These are phyloP conservation scores for Arthromyces matolae DNA, from an alignment of 768 basidiomycete species.

Conservation along the genomic window DNA sequence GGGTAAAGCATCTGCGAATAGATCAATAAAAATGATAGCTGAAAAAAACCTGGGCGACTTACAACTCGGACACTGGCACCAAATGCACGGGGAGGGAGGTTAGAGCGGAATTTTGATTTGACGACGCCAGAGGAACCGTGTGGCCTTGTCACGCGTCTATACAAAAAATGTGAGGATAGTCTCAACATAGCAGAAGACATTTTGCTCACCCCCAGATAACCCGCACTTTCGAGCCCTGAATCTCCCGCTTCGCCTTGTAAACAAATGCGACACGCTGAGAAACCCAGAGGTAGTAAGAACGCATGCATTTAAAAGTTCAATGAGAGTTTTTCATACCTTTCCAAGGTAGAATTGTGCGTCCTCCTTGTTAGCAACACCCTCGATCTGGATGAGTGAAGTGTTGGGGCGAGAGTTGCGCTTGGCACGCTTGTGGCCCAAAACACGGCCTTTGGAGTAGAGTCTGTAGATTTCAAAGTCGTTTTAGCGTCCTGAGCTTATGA, in stretches of 20 bases:
- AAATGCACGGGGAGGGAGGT: constrained; percentile 93
- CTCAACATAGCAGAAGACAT: neutral
- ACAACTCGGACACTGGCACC: constrained; percentile 92
- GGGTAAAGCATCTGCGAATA: constrained; percentile 83
- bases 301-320: neutral
- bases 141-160: constrained; percentile 85
- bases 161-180: neutral
- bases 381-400: constrained; percentile 95
- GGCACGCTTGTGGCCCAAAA: constrained; percentile 97
- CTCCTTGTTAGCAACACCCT: constrained; percentile 90
- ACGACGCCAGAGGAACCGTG: constrained; percentile 95
- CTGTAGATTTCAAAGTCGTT: constrained; percentile 37
- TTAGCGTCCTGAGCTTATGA: constrained; percentile 12
- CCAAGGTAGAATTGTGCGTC: constrained; percentile 98
- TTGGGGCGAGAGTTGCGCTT: constrained; percentile 96
- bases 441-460: constrained; percentile 94
- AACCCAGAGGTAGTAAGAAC: neutral
- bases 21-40: neutral
- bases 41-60: constrained; percentile 34
- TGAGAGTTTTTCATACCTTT: constrained; percentile 66
- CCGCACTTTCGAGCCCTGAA: constrained; percentile 91
- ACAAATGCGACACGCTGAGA: constrained; percentile 91
- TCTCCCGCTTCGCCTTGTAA: constrained; percentile 94
- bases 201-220: constrained; percentile 93
- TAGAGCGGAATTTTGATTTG: constrained; percentile 92